phyloP scores from a whole-genome alignment of 208 protist genomes.

The Crithidia fasciculata region DNA sequence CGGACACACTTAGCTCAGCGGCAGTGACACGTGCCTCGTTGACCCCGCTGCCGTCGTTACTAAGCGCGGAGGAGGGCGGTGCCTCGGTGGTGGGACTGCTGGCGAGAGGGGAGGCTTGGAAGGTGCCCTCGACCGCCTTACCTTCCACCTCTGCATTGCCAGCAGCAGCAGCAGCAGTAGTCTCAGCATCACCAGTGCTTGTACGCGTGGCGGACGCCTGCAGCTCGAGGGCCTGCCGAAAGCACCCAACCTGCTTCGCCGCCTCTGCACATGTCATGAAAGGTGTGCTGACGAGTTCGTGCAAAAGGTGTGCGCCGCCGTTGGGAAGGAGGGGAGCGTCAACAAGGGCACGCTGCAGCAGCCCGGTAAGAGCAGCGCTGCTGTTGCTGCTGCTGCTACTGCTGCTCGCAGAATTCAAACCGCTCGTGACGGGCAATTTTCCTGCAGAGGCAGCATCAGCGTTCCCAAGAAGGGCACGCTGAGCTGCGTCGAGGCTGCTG shows the following conservation, averaged over 20 bases:
- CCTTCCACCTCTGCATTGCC: neutral
- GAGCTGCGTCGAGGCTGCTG: slow-evolving; percentile 24
- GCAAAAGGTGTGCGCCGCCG: slow-evolving; percentile 59
- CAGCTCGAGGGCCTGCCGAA: slow-evolving; percentile 15
- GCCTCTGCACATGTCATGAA: slow-evolving; percentile 47
- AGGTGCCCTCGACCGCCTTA: neutral
- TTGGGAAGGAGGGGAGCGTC: slow-evolving; percentile 64
- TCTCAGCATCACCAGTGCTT: neutral
- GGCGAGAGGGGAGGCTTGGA: slow-evolving; percentile 5
- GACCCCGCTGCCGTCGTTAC: neutral
- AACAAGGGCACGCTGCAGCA: slow-evolving; percentile 56
- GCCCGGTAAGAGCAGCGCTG: slow-evolving; percentile 1
- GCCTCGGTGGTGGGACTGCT: neutral
- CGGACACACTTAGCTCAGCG: slow-evolving; percentile 22
- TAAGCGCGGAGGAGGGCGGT: neutral
- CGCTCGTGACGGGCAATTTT: no score
- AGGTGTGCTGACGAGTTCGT: slow-evolving; percentile 53
- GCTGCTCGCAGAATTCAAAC: no score
- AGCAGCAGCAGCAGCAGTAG: neutral
- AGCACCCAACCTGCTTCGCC: slow-evolving; percentile 33
- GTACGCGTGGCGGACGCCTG: slow-evolving; percentile 1
- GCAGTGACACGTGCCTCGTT: neutral
- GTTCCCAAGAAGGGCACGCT: slow-evolving; percentile 14
- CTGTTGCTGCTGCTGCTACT: no score
- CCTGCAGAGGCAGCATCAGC: no score